Conservation (phyloP, 2,329 filamentous ascomycete genomes). For the Fusarium sp. region DNA sequence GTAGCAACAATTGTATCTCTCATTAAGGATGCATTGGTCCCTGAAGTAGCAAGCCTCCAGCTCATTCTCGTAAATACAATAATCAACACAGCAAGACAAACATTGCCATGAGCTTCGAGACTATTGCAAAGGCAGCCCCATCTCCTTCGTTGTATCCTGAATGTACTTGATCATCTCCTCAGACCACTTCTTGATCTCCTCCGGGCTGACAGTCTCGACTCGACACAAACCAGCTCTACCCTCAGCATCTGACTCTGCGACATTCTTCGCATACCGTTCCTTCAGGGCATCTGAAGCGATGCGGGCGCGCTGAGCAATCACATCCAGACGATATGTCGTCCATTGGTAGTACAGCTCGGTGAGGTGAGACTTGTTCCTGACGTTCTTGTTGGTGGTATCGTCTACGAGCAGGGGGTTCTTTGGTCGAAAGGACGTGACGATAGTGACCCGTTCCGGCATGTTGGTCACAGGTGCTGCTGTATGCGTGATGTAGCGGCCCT, state of each 20-base stretch:
- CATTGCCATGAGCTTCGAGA: no score
- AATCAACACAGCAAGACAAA: no score
- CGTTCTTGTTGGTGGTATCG: conserved; percentile 52
- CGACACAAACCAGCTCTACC: conserved; percentile 41
- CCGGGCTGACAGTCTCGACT: conserved; percentile 44
- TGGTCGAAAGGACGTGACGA: conserved; percentile 60
- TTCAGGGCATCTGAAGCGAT: conserved; percentile 35
- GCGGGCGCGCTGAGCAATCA: conserved; percentile 35
- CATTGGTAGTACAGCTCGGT: conserved; percentile 47
- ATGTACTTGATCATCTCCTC: conserved; percentile 47
- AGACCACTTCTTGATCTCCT: conserved; percentile 42
- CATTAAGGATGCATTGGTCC: no score
- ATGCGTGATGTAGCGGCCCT: conserved; percentile 60
- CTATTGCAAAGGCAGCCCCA: conserved; percentile 23
- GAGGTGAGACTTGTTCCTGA: conserved; percentile 42
- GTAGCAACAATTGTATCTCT: no score
- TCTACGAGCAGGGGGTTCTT: conserved; percentile 54
- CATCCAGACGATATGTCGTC: conserved; percentile 44
- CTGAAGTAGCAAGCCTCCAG: no score
- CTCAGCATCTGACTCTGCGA: conserved; percentile 36
- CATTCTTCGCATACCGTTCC: conserved; percentile 39
- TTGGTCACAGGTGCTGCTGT: conserved; percentile 55
- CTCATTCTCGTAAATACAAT: no score
- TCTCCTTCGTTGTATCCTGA: conserved; percentile 46
- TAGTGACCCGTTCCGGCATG: conserved; percentile 58